Evolutionary conservation across 108 stramenopile genomes (phyloP), one percentile per base, ranked within the genome.

Genomic region (Nitzschia sp.): DNA sequence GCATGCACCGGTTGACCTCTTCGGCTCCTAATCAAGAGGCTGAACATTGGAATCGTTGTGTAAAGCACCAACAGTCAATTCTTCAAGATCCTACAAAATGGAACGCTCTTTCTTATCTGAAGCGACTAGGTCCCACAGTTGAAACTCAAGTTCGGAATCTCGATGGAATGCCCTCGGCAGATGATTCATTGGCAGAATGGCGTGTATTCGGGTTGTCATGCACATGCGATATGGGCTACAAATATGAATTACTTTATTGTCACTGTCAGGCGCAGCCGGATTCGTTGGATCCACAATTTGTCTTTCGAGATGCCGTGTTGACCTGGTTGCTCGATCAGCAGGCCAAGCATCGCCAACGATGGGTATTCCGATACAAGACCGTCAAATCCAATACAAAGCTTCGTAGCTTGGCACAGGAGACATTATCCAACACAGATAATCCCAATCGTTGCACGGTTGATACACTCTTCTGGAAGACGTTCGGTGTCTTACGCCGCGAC

Each of bases 231-330:
- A 14, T 78, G 19, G 38, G 53, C 0, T 73, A 80, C 61, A 83
- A 81, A 57, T 67, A 75, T 7, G 57, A 53, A 17, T 57, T 92
- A 37, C 69, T 92, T 20, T 92, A 92, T 53, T 92, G 91, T 51
- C 87, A 89, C 37, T 92, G 91, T 55, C 75, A 78, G 19, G 88
- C 86, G 34, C 86, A 83, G 39, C 63, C 77, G 17, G 88, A 87
- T 70, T 62, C 79, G 2, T 55, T 85, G 7, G 91, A 92, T 63
- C 80, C 86, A 39, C 37, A 72, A 1, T 86, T 85, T 67, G 22
- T 40, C 0, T 92, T 83, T 58, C 85, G 91, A 10, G 88, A 90
- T 76, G 78, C 85, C 14, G 53, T 92, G 11, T 60, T 92, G 24
- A 25, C 76, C 41, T 54, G 82, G 22, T 83, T 91, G 53, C 69